Conservation (phyloP, 805 yeast genomes). For the Wickerhamomyces kurtzmanii region DNA sequence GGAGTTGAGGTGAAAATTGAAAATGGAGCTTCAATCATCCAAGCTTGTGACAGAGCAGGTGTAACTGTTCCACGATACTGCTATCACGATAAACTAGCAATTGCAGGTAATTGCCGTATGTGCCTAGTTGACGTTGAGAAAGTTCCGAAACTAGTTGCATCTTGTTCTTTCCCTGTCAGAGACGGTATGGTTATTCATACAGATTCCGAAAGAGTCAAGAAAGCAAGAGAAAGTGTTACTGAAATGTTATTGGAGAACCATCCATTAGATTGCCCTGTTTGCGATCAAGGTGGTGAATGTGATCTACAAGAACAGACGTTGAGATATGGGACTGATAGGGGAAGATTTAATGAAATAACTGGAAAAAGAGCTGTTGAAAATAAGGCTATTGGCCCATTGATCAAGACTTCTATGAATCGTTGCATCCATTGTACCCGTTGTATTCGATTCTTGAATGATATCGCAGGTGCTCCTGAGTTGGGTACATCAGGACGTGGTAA, state of each 20-base stretch:
- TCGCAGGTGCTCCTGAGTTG: constrained; percentile 88
- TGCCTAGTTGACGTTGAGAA: constrained; percentile 84
- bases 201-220: constrained; percentile 64
- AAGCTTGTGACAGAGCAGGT: constrained; percentile 89
- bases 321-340: constrained; percentile 79
- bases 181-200: constrained; percentile 85
- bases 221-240: constrained; percentile 84
- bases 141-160: constrained; percentile 83
- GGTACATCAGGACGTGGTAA: constrained; percentile 89
- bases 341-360: constrained; percentile 69
- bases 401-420: constrained; percentile 86
- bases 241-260: constrained; percentile 84
- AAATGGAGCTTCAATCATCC: constrained; percentile 81
- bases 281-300: constrained; percentile 94
- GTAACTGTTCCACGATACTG: constrained; percentile 83
- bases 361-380: constrained; percentile 90
- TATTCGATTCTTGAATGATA: constrained; percentile 81
- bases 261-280: constrained; percentile 86
- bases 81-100: constrained; percentile 82
- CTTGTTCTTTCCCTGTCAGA: constrained; percentile 89
- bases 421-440: constrained; percentile 91
- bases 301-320: constrained; percentile 83
- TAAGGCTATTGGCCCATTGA: constrained; percentile 83
- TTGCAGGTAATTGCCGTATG: constrained; percentile 93
- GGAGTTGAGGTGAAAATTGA: constrained; percentile 71